phyloP scores from a whole-genome alignment of 176 grass and related monocot species.

The Ensete ventricosum region DNA sequence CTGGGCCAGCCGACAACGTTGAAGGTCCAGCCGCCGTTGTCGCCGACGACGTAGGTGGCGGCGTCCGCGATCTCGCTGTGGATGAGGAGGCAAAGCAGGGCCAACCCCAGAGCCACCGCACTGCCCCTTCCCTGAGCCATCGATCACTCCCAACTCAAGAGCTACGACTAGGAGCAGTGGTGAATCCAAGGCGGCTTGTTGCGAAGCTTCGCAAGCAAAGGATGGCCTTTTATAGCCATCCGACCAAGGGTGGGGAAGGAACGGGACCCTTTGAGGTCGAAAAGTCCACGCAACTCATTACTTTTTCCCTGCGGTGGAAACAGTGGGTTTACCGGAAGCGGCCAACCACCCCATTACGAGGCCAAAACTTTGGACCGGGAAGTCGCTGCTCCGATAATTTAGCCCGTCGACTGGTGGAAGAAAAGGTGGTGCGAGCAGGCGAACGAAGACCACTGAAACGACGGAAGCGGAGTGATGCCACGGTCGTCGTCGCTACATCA shows the following conservation, averaged over 20 bases:
- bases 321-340: background rate
- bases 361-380: background rate
- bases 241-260: background rate
- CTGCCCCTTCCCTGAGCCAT: slow-evolving; percentile 83
- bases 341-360: background rate
- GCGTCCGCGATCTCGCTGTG: slow-evolving; percentile 52
- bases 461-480: background rate
- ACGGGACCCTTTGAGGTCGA: background rate
- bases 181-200: background rate
- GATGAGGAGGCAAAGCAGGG: slow-evolving; percentile 52
- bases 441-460: background rate
- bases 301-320: background rate
- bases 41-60: slow-evolving; percentile 61
- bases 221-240: background rate
- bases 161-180: too few relatives aligned
- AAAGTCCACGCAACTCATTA: background rate
- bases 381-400: too few relatives aligned
- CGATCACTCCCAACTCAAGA: background rate
- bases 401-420: background rate
- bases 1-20: slow-evolving; percentile 38
- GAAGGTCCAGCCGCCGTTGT: slow-evolving; percentile 55
- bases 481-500: too few relatives aligned
- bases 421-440: background rate
- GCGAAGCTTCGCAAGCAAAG: background rate
- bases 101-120: slow-evolving; percentile 30